Base-by-base conservation (phyloP, 371 early-diverging fungal genomes). In the Mycotypha africana region DNA sequence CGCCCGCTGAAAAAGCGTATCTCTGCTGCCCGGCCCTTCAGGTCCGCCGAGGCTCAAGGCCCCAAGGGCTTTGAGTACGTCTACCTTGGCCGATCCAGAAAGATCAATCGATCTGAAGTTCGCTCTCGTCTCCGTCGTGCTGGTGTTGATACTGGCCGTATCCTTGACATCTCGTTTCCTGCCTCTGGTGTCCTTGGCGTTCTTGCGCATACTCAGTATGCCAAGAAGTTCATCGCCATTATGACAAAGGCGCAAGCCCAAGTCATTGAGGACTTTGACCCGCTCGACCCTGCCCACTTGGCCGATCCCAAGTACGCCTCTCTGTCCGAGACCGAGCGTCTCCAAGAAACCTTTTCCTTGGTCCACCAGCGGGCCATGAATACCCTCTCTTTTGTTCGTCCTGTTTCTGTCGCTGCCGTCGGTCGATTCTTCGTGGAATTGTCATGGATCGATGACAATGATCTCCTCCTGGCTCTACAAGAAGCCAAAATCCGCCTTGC, bases 111-210 rank as follows among this genome's bases (percentile, higher is more conserved):
- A 1, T 32, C 43, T 42, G 43, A 42, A 33, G 33, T 48, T 9
- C 40, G 42, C 7, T 40, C 42, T 25, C 10, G 2, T 7, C 21
- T 38, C 15, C 8, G 39, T 14, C 22, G 21, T 5, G 4, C 25
- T 4, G 39, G 39, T 15, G 19, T 47, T 12, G 15, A 47, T 23
- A 30, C 14, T 10, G 36, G 26, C 19, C 42, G 42, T 4, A 32
- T 48, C 17, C 9, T 48, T 1, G 42, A 48, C 16, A 15, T 41
- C 16, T 39, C 20, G 10, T 48, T 40, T 24, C 49, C 49, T 17
- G 49, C 26, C 12, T 21, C 33, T 25, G 8, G 23, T 9, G 35
- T 48, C 6, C n/a, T 41, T 34, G 49, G 34, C 1, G 6, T 48
- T 8, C 25, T 46, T 4, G 3, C 31, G 2, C 47, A 46, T 22